Base-by-base conservation (phyloP, 208 protist genomes). In the Trypanosoma lewisi region DNA sequence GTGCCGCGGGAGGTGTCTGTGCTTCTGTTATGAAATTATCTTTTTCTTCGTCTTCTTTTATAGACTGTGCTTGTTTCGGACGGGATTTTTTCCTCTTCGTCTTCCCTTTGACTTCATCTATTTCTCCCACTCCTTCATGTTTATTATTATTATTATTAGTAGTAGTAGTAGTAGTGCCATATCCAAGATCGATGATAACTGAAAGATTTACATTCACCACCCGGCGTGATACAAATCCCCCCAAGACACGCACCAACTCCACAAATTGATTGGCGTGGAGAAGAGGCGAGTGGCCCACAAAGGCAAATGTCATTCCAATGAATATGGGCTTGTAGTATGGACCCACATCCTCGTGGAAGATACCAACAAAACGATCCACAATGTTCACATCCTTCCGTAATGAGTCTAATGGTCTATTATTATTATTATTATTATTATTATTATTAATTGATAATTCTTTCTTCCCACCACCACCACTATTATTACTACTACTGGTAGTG, bases 241-340 rank as follows among this genome's bases (percentile, higher is more conserved):
- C 87, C 19, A 93, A 74, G 17, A 81, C 36, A 21, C 82, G 83
- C 16, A 93, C 51, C 1, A 93, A 63, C 61, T 81, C 73, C 39
- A 68, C 72, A 28, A 78, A 83, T 52, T 82, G 75, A 63, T 74
- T 64, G 72, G 59, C 28, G 71, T 56, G 39, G 4, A 14, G 19
- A 78, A 51, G 17, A 9, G 25, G 33, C 0, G 75, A 2, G 66
- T 74, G n/a, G 67, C 53, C 44, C 9, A 67, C 30, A 63, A 67
- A 60, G 7, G 64, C 74, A 52, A 91, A 75, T 55, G 67, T 71
- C 45, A 80, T 70, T 48, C 80, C 74, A 27, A 75, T 48, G 50
- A 93, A 82, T 25, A 88, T 73, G 55, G 87, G 76, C 2, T 37
- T 60, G 58, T 83, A 93, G 57, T 78, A 73, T 0, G 83, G 83